Base-by-base conservation (phyloP, 441 rosid species). In the Biscutella laevigata region DNA sequence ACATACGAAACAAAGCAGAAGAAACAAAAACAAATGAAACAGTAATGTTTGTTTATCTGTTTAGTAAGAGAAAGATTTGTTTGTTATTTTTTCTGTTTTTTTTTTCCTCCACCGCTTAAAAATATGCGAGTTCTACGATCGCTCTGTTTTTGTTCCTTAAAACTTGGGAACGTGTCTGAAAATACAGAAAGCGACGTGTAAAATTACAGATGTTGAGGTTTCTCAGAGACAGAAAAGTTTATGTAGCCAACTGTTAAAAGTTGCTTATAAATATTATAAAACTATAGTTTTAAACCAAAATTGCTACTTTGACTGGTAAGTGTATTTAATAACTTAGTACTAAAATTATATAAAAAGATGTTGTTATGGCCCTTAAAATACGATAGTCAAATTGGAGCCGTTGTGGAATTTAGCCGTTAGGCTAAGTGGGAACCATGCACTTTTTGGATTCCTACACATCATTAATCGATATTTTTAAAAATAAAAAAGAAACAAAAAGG, bases 101-200 rank as follows among this genome's bases (percentile, higher is more conserved):
- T 24, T 4, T 7, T 25, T 17, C 22, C 5, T 46, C 17, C 25
- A 57, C 63, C 63, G 40, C 27, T 33, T n/a, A n/a, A 26, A 57
- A 20, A 49, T 20, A 20, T 11, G 15, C 34, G 57, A 5, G 47
- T 58, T 63, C 65, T 34, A 51, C 35, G 58, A 36, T 58, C 7
- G 55, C 49, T 65, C 64, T 57, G 64, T 43, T 50, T 42, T 64
- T n/a, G 59, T 65, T 42, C 60, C 70, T 59, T 24, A 21, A 53
- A 66, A n/a, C 66, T 14, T 53, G 36, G 61, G 61, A 45, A 59
- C 66, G 61, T 66, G 57, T 66, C 66, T 36, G 61, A 35, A 64
- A 49, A 26, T 41, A 54, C 26, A 39, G 11, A 34, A 17, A 24
- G 55, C 48, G 57, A 63, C 57, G 61, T 62, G 55, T 53, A 13